phyloP scores from a whole-genome alignment of 768 basidiomycete genomes.

The Panellus pusillus region DNA sequence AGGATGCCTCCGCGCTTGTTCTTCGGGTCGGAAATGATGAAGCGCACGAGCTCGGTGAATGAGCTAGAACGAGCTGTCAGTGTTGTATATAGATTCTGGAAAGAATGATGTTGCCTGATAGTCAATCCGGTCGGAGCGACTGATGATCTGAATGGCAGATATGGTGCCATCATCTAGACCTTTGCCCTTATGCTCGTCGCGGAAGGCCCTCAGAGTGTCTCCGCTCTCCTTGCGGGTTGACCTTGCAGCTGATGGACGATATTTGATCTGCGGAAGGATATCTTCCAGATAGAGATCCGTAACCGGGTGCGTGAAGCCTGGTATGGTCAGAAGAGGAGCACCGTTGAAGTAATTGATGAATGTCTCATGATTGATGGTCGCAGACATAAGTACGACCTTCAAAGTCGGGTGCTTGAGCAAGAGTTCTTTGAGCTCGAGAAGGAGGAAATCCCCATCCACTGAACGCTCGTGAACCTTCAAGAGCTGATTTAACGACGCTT shows the following conservation, averaged over 20 bases:
- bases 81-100: background rate
- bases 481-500: background rate
- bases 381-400: conserved; percentile 90
- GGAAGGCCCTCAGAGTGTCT: conserved; percentile 46
- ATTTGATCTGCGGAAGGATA: conserved; percentile 57
- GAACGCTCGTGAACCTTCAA: conserved; percentile 86
- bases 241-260: conserved; percentile 44
- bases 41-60: conserved; percentile 63
- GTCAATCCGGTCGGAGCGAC: conserved; percentile 66
- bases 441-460: conserved; percentile 86
- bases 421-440: conserved; percentile 81
- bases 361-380: conserved; percentile 90
- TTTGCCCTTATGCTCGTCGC: conserved; percentile 47
- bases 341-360: conserved; percentile 80
- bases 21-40: conserved; percentile 52
- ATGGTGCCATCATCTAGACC: conserved; percentile 55
- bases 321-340: conserved; percentile 82
- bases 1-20: conserved; percentile 66
- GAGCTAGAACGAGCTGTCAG: conserved; percentile 39
- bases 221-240: conserved; percentile 40
- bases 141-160: conserved; percentile 59
- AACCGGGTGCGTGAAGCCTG: conserved; percentile 80
- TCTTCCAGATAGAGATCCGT: conserved; percentile 87
- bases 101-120: conserved; percentile 49
- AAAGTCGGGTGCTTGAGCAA: conserved; percentile 61